These are phyloP conservation scores for Pharus latifolius DNA, from an alignment of 176 grass and related monocot species.

Conservation along the genomic window DNA sequence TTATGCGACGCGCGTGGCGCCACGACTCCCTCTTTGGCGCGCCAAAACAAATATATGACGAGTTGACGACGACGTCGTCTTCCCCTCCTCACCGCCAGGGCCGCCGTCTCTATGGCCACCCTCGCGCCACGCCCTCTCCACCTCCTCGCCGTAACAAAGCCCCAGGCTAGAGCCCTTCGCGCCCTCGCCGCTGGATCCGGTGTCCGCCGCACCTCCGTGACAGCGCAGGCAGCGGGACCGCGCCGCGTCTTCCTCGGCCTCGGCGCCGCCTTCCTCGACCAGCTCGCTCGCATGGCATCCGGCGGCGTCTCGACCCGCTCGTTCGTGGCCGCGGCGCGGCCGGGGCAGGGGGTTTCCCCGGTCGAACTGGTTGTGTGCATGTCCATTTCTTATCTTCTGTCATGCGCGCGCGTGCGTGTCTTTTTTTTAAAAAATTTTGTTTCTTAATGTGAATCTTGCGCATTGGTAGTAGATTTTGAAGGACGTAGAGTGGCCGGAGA, in stretches of 20 bases:
- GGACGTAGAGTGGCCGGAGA: constrained; percentile 80
- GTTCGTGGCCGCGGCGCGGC: constrained; percentile 61
- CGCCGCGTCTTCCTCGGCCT: constrained; percentile 78
- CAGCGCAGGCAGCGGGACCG: background rate
- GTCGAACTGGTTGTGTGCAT: constrained; percentile 59
- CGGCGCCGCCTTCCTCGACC: constrained; percentile 42
- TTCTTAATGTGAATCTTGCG: background rate
- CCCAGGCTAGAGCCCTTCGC: background rate
- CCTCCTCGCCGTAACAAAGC: constrained; percentile 22
- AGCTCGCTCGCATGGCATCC: constrained; percentile 55
- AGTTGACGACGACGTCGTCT: background rate
- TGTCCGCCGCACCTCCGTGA: constrained; percentile 2
- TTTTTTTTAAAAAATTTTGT: background rate
- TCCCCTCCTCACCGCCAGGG: background rate
- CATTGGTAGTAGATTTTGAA: constrained; percentile 54
- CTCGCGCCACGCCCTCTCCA: constrained; percentile 22
- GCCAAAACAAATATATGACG: background rate
- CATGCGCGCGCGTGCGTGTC: background rate
- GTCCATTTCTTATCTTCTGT: background rate
- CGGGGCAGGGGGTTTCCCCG: constrained; percentile 56
- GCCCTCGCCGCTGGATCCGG: background rate
- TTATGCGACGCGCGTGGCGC: constrained; percentile 38
- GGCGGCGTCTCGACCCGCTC: constrained; percentile 32
- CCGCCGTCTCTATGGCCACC: constrained; percentile 37
- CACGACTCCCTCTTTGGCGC: constrained; percentile 26